phyloP scores from a whole-genome alignment of 257 asterid genomes.

The Echium plantagineum region DNA sequence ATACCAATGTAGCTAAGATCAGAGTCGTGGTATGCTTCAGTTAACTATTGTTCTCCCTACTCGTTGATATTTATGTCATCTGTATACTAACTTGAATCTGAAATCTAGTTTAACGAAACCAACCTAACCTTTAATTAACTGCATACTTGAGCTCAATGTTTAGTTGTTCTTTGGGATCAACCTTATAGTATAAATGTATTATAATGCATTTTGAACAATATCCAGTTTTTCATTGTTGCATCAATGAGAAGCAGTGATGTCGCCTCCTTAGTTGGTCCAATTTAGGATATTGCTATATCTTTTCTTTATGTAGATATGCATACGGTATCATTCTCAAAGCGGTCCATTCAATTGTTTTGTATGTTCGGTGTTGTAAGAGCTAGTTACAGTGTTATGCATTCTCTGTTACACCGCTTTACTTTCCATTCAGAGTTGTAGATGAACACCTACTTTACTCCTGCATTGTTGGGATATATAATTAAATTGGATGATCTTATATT shows the following conservation, averaged over 20 bases:
- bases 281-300: neutral
- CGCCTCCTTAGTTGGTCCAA: neutral
- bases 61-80: neutral
- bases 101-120: neutral
- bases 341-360: neutral
- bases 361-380: neutral
- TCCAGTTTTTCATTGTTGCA: neutral
- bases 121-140: neutral
- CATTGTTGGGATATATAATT: neutral
- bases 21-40: constrained; percentile 81
- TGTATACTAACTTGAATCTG: neutral
- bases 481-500: neutral
- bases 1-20: constrained; percentile 89
- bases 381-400: neutral
- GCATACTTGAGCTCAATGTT: neutral
- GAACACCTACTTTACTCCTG: neutral
- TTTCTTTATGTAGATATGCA: neutral
- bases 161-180: too few species aligned
- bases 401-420: neutral
- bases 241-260: too few species aligned
- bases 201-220: neutral
- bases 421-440: neutral
- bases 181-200: neutral
- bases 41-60: neutral
- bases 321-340: neutral